These are phyloP conservation scores for Globisporangium barbulae DNA, from an alignment of 352 stramenopile species.

Conservation along the genomic window DNA sequence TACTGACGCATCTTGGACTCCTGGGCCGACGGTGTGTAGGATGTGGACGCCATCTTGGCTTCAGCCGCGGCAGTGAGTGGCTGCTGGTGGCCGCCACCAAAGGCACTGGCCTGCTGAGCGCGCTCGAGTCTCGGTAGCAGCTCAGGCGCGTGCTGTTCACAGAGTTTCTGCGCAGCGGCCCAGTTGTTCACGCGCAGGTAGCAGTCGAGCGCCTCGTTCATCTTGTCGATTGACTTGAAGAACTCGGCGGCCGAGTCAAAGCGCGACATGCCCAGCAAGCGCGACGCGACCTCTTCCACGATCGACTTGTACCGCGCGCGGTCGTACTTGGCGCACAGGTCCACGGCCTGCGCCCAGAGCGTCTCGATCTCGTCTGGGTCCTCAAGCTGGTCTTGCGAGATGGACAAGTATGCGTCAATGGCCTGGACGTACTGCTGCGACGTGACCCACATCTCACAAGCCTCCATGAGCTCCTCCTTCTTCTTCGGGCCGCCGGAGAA, in stretches of 20 bases:
- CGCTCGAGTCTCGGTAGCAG: slow-evolving; percentile 76
- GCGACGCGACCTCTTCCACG: slow-evolving; percentile 84
- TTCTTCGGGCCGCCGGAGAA: slow-evolving; percentile 73
- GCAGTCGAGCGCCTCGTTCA: slow-evolving; percentile 90
- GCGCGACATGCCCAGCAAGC: slow-evolving; percentile 76
- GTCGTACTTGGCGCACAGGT: slow-evolving; percentile 86
- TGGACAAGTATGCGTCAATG: slow-evolving; percentile 91
- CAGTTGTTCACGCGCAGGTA: slow-evolving; percentile 82
- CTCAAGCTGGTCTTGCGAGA: slow-evolving; percentile 63
- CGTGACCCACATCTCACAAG: slow-evolving; percentile 87
- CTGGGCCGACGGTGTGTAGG: slow-evolving; percentile 51
- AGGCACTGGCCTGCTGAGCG: slow-evolving; percentile 79
- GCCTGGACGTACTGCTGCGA: slow-evolving; percentile 88
- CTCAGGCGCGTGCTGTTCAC: slow-evolving; percentile 75
- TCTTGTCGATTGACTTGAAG: slow-evolving; percentile 88
- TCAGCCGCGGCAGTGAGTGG: slow-evolving; percentile 31
- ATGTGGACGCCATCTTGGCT: slow-evolving; percentile 35
- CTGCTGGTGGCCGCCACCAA: slow-evolving; percentile 35
- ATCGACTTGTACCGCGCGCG: slow-evolving; percentile 86
- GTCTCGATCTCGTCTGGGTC: slow-evolving; percentile 77
- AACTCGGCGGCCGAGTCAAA: slow-evolving; percentile 88
- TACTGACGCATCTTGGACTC: slow-evolving; percentile 45
- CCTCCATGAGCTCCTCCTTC: slow-evolving; percentile 82
- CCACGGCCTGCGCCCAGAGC: slow-evolving; percentile 87
- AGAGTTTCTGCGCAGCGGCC: slow-evolving; percentile 67